A percentile compares a stretch with the other conserved stretches of the same genome.
Evolutionary conservation across 1,139 yeast species (phyloP).

Genomic region (Nematodospora anomalae): DNA sequence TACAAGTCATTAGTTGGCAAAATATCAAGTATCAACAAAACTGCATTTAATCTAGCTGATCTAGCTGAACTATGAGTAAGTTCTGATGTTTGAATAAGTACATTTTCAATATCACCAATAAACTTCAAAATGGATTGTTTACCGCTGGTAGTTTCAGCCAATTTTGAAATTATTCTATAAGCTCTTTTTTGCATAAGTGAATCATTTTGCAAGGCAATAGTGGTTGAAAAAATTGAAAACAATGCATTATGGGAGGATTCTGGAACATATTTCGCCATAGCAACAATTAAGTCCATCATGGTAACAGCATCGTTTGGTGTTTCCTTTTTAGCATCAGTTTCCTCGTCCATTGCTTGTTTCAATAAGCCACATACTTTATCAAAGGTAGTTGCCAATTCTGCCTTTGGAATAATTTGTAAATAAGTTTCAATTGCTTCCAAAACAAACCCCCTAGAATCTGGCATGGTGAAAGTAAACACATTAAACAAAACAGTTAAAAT

Average conservation of each 20-base stretch:
- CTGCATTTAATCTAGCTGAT: slow-evolving; percentile 73
- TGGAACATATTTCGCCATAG: slow-evolving; percentile 84
- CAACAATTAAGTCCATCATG: slow-evolving; percentile 87
- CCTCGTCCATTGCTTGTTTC: slow-evolving; percentile 73
- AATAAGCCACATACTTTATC: slow-evolving; percentile 81
- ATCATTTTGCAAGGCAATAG: slow-evolving; percentile 55
- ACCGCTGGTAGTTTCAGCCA: slow-evolving; percentile 73
- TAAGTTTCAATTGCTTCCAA: slow-evolving; percentile 84
- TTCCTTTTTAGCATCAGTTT: slow-evolving; percentile 43
- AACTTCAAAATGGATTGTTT: slow-evolving; percentile 49
- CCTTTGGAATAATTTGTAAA: slow-evolving; percentile 65
- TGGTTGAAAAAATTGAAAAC: slow-evolving; percentile 71
- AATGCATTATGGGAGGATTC: slow-evolving; percentile 67
- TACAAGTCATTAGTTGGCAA: slow-evolving; percentile 64
- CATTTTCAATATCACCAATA: slow-evolving; percentile 57
- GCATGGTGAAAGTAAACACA: slow-evolving; percentile 81
- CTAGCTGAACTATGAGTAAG: slow-evolving; percentile 73
- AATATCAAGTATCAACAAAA: slow-evolving; percentile 57
- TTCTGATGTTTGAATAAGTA: slow-evolving; percentile 59
- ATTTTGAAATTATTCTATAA: slow-evolving; percentile 71
- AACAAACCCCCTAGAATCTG: slow-evolving; percentile 81
- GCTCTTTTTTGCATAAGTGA: slow-evolving; percentile 86
- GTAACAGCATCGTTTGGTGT: slow-evolving; percentile 68
- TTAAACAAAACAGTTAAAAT: slow-evolving; percentile 85
- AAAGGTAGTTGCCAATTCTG: slow-evolving; percentile 73